Conservation (phyloP, 2,329 filamentous ascomycete species). For the Grosmannia serpens region DNA sequence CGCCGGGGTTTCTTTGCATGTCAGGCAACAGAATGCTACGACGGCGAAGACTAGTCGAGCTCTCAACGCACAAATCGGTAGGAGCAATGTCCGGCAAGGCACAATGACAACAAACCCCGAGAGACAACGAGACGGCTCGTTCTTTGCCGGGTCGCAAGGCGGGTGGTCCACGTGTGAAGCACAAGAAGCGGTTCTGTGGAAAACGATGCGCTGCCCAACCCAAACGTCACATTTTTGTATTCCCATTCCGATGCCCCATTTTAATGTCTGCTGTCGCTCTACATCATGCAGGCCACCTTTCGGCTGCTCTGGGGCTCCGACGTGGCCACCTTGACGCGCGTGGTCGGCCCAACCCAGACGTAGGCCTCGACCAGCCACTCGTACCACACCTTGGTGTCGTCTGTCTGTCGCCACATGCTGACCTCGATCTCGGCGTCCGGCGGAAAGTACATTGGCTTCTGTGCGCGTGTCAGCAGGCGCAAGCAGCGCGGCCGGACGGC, state of each 20-base stretch:
- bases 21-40: no score
- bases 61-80: no score
- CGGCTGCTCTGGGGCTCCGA: conserved; percentile 59
- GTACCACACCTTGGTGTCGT: conserved; percentile 95
- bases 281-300: conserved; percentile 63
- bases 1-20: no score
- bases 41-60: no score
- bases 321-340: conserved; percentile 52
- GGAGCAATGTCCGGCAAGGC: no score
- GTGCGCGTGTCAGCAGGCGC: background rate
- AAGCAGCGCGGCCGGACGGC: background rate
- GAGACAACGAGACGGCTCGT: no score
- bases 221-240: background rate
- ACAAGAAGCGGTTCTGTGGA: no score
- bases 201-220: background rate
- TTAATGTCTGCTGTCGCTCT: background rate
- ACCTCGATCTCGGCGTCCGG: conserved; percentile 76
- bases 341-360: conserved; percentile 47
- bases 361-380: conserved; percentile 93
- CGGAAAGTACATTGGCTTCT: conserved; percentile 79
- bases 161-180: no score
- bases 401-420: conserved; percentile 92
- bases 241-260: background rate
- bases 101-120: no score
- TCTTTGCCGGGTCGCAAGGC: no score